Base-by-base conservation (phyloP, 1,139 yeast species). In the Diutina mesorugosa region DNA sequence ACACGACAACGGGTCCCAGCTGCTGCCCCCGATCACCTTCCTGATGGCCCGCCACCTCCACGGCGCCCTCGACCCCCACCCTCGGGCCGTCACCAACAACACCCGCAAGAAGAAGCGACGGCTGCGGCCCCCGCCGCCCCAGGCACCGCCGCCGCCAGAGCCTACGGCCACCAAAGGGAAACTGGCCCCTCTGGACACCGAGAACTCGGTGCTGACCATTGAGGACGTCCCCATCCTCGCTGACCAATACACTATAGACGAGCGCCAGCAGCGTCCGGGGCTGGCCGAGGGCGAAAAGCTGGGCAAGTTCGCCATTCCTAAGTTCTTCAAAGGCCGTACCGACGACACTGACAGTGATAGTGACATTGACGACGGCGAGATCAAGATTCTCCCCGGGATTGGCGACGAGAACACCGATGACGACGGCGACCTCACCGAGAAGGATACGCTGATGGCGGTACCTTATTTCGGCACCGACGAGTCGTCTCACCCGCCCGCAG, bases 321-420 rank as follows among this genome's bases (percentile, higher is more conserved):
- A 50, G 53, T 32, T 50, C 10, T 50, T 50, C 6, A 21, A n/a
- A n/a, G 18, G 32, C n/a, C 26, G 45, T 12, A 16, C 30, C 16
- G 41, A 16, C 6, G 53, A 50, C 18, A 16, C 45, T 9, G 47
- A 45, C 16, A 47, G 51, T 47, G 53, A 50, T 16, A 16, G 29
- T 32, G 53, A 50, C 18, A 50, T 50, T 8, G 53, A 50, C 35
- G 53, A 50, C 35, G 53, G 53, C n/a, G 45, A 32, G 21, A 50
- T 50, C 41, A 12, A 38, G 9, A 16, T 32, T n/a, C 30, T 50
- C 16, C 50, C 50, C 29, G 50, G 26, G 2, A 12, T 30, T 2
- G 28, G 50, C 12, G 51, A 48, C 7, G 35, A 29, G 12, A 38
- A 50, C 47, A 45, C 18, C 30, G 45, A 50, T 5, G 51, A 47